Evolutionary conservation across 805 yeast genomes (phyloP).

Genomic region (Sungouiozyma ichnusensis): DNA sequence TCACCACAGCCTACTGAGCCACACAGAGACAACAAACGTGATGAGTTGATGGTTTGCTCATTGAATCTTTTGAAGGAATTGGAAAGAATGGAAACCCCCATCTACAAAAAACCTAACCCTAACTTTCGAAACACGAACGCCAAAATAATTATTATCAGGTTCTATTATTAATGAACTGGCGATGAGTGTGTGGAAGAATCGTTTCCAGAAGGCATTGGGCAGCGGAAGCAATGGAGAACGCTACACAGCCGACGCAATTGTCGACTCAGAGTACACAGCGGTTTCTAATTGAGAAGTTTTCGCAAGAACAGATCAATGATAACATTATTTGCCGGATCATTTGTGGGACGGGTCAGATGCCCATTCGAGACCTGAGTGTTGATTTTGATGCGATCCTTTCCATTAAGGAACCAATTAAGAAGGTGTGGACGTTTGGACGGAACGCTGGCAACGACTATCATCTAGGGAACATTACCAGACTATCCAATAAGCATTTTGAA

Average conservation of each 20-base stretch:
- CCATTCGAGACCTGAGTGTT: constrained; percentile 35
- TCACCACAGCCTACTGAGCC: background rate
- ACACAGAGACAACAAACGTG: no score
- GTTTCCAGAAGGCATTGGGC: no score
- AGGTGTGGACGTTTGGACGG: constrained; percentile 69
- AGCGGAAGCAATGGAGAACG: constrained; percentile 25
- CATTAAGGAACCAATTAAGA: constrained; percentile 21
- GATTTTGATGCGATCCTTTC: constrained; percentile 24
- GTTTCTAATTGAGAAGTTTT: constrained; percentile 27
- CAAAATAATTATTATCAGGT: background rate
- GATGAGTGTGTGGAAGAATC: no score
- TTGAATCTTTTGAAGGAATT: no score
- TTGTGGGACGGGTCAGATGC: constrained; percentile 49
- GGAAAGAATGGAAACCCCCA: no score
- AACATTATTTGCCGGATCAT: constrained; percentile 44
- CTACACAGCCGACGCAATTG: constrained; percentile 36
- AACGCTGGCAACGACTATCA: constrained; percentile 45
- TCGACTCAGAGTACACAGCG: constrained; percentile 33
- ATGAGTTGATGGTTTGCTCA: no score
- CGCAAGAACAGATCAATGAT: constrained; percentile 32
- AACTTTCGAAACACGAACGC: background rate
- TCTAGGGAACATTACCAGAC: constrained; percentile 50
- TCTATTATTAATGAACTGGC: background rate
- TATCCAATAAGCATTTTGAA: constrained; percentile 66
- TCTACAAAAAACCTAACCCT: no score